phyloP scores from a whole-genome alignment of 2,329 filamentous ascomycete species.

The Magnaporthales sp. region DNA sequence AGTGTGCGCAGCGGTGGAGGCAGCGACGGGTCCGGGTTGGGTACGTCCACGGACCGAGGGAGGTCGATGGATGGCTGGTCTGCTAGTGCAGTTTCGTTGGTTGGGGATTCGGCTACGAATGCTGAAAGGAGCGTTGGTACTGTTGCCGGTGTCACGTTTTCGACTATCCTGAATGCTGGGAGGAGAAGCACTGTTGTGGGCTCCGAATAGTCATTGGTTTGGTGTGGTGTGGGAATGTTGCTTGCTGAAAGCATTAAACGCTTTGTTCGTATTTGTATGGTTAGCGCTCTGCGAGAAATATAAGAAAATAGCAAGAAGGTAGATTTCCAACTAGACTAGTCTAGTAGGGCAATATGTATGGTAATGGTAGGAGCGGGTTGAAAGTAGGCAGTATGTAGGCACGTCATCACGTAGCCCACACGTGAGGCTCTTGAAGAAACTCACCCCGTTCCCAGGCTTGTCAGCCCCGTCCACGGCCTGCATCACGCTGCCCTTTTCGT shows the following conservation, averaged over 20 bases:
- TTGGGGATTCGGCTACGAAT: conserved; percentile 64
- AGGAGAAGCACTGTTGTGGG: conserved; percentile 78
- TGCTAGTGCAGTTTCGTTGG: conserved; percentile 57
- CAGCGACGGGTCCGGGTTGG: conserved; percentile 13
- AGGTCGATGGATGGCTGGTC: conserved; percentile 15
- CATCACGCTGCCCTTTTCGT: conserved; percentile 84
- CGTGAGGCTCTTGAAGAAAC: conserved; percentile 18
- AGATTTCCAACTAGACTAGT: no score
- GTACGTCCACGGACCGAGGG: conserved; percentile 12
- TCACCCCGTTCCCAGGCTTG: conserved; percentile 60
- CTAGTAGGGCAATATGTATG: not conserved
- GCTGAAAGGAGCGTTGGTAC: conserved; percentile 63
- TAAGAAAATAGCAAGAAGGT: conserved; percentile 1
- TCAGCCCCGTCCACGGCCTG: conserved; percentile 55
- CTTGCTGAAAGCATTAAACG: conserved; percentile 85
- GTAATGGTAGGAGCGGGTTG: not conserved
- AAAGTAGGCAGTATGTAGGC: not conserved
- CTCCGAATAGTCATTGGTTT: conserved; percentile 51
- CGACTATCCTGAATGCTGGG: conserved; percentile 73
- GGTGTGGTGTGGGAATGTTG: conserved; percentile 74
- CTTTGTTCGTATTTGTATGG: conserved; percentile 29
- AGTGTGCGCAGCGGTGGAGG: conserved; percentile 20
- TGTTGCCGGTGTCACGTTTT: conserved; percentile 70
- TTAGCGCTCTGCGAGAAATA: not conserved
- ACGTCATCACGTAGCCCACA: not conserved